These are phyloP conservation scores for Urtica urens DNA, from an alignment of 306 rosid species.

Conservation along the genomic window DNA sequence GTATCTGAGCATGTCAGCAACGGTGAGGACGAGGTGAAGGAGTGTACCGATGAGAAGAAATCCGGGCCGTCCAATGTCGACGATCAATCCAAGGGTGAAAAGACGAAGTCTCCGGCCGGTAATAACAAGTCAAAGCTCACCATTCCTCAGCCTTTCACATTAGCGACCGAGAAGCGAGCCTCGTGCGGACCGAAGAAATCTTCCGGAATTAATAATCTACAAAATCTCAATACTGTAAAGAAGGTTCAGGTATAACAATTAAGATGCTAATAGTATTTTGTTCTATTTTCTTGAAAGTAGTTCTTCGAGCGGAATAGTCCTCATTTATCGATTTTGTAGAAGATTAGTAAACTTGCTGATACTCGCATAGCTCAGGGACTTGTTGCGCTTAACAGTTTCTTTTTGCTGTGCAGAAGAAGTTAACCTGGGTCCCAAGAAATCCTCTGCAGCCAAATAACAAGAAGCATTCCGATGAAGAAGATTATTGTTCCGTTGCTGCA, in stretches of 20 bases:
- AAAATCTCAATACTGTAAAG: conserved; percentile 37
- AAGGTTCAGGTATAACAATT: conserved; percentile 52
- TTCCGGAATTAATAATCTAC: conserved; percentile 27
- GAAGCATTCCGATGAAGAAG: conserved; percentile 88
- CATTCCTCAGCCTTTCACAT: conserved; percentile 85
- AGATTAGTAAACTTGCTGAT: not conserved
- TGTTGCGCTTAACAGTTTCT: not conserved
- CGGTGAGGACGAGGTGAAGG: conserved; percentile 85
- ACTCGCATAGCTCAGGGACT: not conserved
- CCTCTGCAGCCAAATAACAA: conserved; percentile 70
- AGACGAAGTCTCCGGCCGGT: conserved; percentile 40
- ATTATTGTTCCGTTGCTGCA: conserved; percentile 73
- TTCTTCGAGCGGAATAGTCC: no score
- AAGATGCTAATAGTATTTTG: not conserved
- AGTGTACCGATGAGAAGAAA: conserved; percentile 69
- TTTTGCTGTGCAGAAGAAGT: conserved; percentile 42
- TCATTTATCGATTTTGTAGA: no score
- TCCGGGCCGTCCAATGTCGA: conserved; percentile 21
- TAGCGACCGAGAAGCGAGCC: conserved; percentile 96
- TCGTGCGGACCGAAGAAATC: conserved; percentile 35
- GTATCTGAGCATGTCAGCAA: conserved; percentile 53
- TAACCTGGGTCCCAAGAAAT: conserved; percentile 42
- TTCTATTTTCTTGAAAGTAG: not conserved
- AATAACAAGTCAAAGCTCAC: conserved; percentile 55
- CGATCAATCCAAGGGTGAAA: conserved; percentile 28